Evolutionary conservation across 768 basidiomycete species (phyloP), one percentile per base, ranked within the genome.

Genomic region (Amanita molliuscula): DNA sequence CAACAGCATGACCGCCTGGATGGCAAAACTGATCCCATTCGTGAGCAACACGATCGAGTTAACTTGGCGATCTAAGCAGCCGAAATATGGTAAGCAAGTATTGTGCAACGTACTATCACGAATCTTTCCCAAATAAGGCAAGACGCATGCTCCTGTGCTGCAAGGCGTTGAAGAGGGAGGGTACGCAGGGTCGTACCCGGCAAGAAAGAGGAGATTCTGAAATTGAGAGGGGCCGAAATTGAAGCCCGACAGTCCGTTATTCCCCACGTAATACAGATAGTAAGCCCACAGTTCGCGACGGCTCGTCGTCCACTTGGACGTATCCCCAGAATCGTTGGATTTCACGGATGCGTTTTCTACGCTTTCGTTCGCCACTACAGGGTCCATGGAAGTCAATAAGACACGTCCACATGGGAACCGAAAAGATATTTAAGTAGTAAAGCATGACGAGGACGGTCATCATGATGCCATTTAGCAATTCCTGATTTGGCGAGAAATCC

Each of bases 1-100:
- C 20, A 88, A 63, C 35, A 89, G 65, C 13, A 88, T 58, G 13
- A 73, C 75, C 0, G 84, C 83, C 63, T 89, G 86, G 23, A 88
- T 72, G 0, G 83, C 84, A 58, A 88, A 88, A 53, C 81, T 82
- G 38, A 89, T 79, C 3, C 87, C 86, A 56, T 88, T 88, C 6
- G 84, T 87, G 49, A 87, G 69, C 21, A 88, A 72, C 4, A 88
- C 82, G 53, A 88, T 84, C 2, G 85, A 83, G 57, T 85, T 88
- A 50, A 85, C 82, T 85, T 56, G 15, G 20, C 16, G 41, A 23
- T 9, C 23, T 50, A 26, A 36, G 11, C 45, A 25, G 20, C 8
- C 37, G 28, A 18, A 29, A n/a, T 40, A 51, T 28, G n/a, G 23
- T 16, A 42, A n/a, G 29, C 15, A 36, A 55, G 28, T 11, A 10